Percentiles rank a stretch among this genome's conserved stretches.
Evolutionary conservation across 2,329 filamentous ascomycete species (phyloP).

Genomic region (Plenodomus biglobosus): DNA sequence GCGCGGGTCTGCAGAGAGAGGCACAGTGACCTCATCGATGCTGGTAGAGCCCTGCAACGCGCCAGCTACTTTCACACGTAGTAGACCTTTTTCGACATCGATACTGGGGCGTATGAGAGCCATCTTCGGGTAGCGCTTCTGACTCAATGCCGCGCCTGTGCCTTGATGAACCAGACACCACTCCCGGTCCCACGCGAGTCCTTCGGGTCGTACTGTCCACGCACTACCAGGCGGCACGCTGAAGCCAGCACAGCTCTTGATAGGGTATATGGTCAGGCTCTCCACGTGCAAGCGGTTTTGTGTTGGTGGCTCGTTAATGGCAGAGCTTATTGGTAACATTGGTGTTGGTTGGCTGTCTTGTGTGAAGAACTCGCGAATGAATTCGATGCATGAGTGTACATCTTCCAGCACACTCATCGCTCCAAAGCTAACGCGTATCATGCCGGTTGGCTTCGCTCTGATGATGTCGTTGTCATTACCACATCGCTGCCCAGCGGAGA

Average conservation of each 20-base stretch:
- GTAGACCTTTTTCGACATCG: conserved; percentile 66
- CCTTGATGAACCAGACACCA: conserved; percentile 92
- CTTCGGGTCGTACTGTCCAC: conserved; percentile 81
- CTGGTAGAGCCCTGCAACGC: conserved; percentile 33
- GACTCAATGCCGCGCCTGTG: conserved; percentile 79
- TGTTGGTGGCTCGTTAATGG: conserved; percentile 30
- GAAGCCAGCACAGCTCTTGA: conserved; percentile 90
- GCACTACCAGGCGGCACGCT: conserved; percentile 61
- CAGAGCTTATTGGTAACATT: conserved; percentile 23
- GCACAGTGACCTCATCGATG: conserved; percentile 47
- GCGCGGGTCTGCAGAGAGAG: conserved; percentile 68
- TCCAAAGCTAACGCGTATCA: conserved; percentile 82
- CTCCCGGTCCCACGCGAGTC: conserved; percentile 90
- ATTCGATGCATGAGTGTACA: conserved; percentile 69
- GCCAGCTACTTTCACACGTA: conserved; percentile 62
- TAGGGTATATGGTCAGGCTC: conserved; percentile 71
- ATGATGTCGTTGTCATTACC: conserved; percentile 81
- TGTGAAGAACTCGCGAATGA: conserved; percentile 58
- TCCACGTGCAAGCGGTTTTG: conserved; percentile 47
- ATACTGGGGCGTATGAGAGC: conserved; percentile 74
- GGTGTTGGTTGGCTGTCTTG: conserved; percentile 24
- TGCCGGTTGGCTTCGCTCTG: conserved; percentile 81
- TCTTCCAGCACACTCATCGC: conserved; percentile 84
- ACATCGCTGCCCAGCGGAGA: conserved; percentile 81
- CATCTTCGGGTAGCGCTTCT: conserved; percentile 89